Conservation (phyloP, 2,329 filamentous ascomycete genomes). For the Hymenoscyphus fraxineus region DNA sequence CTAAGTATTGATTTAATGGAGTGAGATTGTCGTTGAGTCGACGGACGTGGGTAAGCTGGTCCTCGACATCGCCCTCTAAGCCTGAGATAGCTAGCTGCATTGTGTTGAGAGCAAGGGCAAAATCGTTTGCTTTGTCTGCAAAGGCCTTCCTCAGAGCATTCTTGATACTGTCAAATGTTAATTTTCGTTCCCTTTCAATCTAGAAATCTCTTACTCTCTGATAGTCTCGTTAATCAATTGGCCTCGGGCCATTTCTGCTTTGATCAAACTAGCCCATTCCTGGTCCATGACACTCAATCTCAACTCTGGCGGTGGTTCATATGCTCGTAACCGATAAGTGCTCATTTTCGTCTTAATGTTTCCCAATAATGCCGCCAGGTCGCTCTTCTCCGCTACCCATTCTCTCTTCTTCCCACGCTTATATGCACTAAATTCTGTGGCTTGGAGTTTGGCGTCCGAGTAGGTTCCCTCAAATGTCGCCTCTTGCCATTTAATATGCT, state of each 20-base stretch:
- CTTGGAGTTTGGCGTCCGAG: slow-evolving; percentile 83
- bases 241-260: slow-evolving; percentile 81
- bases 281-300: slow-evolving; percentile 76
- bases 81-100: slow-evolving; percentile 92
- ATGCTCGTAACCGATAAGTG: slow-evolving; percentile 86
- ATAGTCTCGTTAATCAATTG: slow-evolving; percentile 98
- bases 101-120: slow-evolving; percentile 90
- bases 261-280: slow-evolving; percentile 76
- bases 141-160: slow-evolving; percentile 89
- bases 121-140: slow-evolving; percentile 97
- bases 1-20: slow-evolving; percentile 86
- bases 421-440: slow-evolving; percentile 76
- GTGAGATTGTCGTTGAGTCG: slow-evolving; percentile 80
- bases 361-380: slow-evolving; percentile 84
- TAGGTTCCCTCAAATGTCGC: slow-evolving; percentile 90
- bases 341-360: slow-evolving; percentile 99
- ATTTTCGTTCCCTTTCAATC: slow-evolving; percentile 18
- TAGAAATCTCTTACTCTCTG: slow-evolving; percentile 62
- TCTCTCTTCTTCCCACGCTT: slow-evolving; percentile 86
- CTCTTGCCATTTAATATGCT: slow-evolving; percentile 72
- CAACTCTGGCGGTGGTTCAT: slow-evolving; percentile 82
- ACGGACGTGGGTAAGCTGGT: slow-evolving; percentile 84
- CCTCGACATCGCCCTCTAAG: slow-evolving; percentile 94
- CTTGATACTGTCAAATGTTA: slow-evolving; percentile 67
- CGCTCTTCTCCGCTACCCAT: slow-evolving; percentile 98